Percentiles rank a stretch among this genome's conserved stretches.
Conservation (phyloP, 768 basidiomycete species). For the Lactarius quietus region DNA sequence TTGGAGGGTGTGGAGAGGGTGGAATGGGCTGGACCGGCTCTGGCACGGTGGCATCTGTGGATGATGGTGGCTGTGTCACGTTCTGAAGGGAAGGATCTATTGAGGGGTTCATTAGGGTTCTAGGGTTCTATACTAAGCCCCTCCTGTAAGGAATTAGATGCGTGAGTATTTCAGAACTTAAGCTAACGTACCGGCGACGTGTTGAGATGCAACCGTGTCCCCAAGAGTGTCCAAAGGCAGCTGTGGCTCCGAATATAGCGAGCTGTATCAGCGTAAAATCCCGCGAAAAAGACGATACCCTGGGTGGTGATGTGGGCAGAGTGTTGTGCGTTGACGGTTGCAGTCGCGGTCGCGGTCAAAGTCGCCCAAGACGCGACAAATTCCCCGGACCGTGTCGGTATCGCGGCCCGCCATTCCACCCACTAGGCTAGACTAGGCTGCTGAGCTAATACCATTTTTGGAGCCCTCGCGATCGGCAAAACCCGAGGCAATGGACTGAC, state of each 20-base stretch:
- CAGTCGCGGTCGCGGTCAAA: background rate
- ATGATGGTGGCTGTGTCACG: background rate
- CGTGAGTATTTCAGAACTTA: background rate
- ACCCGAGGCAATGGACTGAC: no score
- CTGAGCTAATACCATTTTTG: no score
- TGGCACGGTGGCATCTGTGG: background rate
- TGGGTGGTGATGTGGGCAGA: background rate
- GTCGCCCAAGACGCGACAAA: background rate
- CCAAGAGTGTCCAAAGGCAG: background rate
- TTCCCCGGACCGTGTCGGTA: background rate
- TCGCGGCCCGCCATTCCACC: background rate
- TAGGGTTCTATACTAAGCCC: background rate
- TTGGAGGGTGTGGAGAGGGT: background rate
- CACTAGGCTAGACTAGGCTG: no score
- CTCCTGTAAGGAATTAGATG: background rate
- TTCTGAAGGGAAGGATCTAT: slow-evolving; percentile 9
- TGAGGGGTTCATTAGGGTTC: slow-evolving; percentile 3
- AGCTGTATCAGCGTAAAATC: background rate
- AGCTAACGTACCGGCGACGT: background rate
- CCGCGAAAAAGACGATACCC: background rate
- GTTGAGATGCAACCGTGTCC: background rate
- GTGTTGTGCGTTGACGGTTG: background rate
- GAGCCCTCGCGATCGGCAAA: no score
- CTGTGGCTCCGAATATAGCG: background rate
- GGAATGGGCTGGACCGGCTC: background rate